Base-by-base conservation (phyloP, 495 filamentous ascomycete genomes). In the Melanomma pulvis-pyrius region DNA sequence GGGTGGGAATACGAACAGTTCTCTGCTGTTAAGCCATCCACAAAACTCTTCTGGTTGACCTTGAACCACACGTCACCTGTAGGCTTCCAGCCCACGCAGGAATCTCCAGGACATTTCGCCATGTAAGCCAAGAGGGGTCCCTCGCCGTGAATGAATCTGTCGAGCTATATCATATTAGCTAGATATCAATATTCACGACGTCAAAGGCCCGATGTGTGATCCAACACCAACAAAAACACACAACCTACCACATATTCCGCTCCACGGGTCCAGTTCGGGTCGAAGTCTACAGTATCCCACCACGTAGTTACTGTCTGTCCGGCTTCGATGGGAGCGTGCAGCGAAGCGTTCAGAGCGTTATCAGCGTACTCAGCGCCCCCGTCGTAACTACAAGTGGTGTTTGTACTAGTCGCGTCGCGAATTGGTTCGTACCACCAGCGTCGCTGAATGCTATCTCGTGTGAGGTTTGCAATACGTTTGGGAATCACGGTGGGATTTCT, bases 361-460 rank as follows among this genome's bases (percentile, higher is more conserved):
- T 44, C 17, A 9, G 29, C 11, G 29, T 34, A 41, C 13, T 34
- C 29, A 2, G 53, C 53, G 53, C 53, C 29, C 7, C 53, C 53
- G n/a, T 57, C 53, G 7, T 13, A 57, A 6, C 34, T 19, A n/a
- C 53, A 57, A 2, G 53, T 57, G 24, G 34, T 57, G 53, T 57
- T 57, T 4, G 53, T 34, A 19, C 29, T 34, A 12, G 25, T 57
- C 1, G 34, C 8, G 53, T 57, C 53, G 28, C 1, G n/a, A n/a
- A 15, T 41, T 3, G 53, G 53, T 2, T 41, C 9, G 25, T 8
- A 34, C 4, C 7, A 57, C 53, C 53, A 57, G 6, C 53, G 53
- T 8, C 53, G 53, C 21, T 57, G 53, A 6, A 57, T 57, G 53
- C 29, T 57, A 34, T 57, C 53, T 41, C 34, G 34, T 24, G 9